Conservation (phyloP, 495 filamentous ascomycete species). For the Antarctomyces pellizariae region DNA sequence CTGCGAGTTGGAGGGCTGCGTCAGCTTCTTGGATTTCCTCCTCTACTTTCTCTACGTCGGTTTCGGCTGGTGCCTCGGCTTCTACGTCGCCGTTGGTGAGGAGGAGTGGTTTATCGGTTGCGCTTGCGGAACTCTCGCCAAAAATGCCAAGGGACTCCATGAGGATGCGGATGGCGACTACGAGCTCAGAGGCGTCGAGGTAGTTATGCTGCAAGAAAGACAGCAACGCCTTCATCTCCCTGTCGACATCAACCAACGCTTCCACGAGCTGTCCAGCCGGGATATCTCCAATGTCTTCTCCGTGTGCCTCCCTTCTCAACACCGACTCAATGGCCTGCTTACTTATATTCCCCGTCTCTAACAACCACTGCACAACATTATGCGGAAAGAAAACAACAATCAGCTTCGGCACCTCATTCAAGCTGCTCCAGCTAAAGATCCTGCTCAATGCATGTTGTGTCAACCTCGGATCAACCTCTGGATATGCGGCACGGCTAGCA, state of each 20-base stretch:
- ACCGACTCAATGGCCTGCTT: slow-evolving; percentile 35
- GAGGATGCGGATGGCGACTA: slow-evolving; percentile 22
- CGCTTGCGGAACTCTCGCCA: slow-evolving; percentile 13
- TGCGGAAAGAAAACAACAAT: slow-evolving; percentile 25
- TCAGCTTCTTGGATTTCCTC: slow-evolving; percentile 20
- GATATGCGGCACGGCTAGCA: slow-evolving; percentile 16
- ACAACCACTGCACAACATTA: slow-evolving; percentile 34
- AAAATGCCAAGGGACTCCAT: slow-evolving; percentile 27
- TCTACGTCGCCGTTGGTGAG: slow-evolving; percentile 16
- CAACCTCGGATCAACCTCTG: slow-evolving; percentile 26
- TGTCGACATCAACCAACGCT: slow-evolving; percentile 34
- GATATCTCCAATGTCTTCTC: slow-evolving; percentile 14
- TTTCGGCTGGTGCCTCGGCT: slow-evolving; percentile 10
- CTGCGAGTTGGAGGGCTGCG: slow-evolving; percentile 23
- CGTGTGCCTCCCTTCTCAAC: slow-evolving; percentile 25
- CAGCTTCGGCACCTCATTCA: slow-evolving; percentile 13
- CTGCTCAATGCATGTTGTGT: slow-evolving; percentile 26
- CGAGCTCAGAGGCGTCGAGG: slow-evolving; percentile 22
- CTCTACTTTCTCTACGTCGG: slow-evolving; percentile 9
- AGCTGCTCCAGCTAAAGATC: slow-evolving; percentile 20
- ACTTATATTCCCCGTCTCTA: slow-evolving; percentile 36
- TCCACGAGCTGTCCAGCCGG: slow-evolving; percentile 33
- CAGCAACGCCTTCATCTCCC: slow-evolving; percentile 32
- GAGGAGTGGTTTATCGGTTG: slow-evolving; percentile 12
- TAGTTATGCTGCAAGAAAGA: slow-evolving; percentile 27